Evolutionary conservation across 768 basidiomycete species (phyloP), one percentile per base, ranked within the genome.

Genomic region (Agaricus subrufescens): DNA sequence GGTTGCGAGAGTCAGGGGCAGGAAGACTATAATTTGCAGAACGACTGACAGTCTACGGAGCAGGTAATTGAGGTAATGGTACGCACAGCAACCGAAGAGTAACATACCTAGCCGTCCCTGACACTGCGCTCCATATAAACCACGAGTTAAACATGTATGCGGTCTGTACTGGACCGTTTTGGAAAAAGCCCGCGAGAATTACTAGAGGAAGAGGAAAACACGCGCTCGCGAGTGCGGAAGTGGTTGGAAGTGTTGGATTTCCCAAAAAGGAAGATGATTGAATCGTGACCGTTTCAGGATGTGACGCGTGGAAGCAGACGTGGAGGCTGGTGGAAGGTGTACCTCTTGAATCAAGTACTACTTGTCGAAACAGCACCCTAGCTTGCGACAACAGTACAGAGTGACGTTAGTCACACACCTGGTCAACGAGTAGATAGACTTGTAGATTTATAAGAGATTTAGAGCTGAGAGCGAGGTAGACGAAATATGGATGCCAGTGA

Each of bases 1-100:
- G 11, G 92, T 92, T 46, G 88, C 88, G 57, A 94, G 77, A 15
- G 91, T 94, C 58, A 94, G 75, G 1, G 91, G 91, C 49, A 94
- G 81, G 69, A 87, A 94, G 30, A 93, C 78, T 47, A 94, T 75
- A 61, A 94, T 90, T 66, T 93, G 91, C 34, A 88, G 65, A 57
- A 82, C 88, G 43, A 89, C 92, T 9, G 85, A 86, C 54, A 91
- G 72, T 65, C 90, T 89, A 66, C 30, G 51, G 9, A 58, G 19
- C 27, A 55, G 54, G 27, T 55, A 8, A 42, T 50, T 27, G 38
- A 48, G 49, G 49, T 11, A 58, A 47, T 27, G 34, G 14, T 42
- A 52, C 15, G 34, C 29, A 11, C 30, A 58, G 14, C 14, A 46
- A 44, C 46, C 38, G 23, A 15, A 23, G 38, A 31, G 51, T 39